Evolutionary conservation across 169 alveolate genomes (phyloP).

Genomic region (Babesia ovata): DNA sequence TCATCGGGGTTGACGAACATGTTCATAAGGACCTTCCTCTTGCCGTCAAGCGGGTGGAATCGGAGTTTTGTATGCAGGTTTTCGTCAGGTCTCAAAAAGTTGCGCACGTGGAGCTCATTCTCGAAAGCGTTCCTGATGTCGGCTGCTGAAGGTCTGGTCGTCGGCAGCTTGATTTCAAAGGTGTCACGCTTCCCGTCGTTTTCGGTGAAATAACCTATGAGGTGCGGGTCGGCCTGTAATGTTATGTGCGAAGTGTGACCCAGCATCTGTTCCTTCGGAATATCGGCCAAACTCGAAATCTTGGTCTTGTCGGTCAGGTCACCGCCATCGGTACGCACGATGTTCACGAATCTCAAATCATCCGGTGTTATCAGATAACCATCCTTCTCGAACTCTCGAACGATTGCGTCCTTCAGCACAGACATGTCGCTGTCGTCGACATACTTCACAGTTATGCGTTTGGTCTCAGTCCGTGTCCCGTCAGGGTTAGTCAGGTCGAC

Average conservation of each 20-base stretch:
- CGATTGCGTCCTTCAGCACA: slow-evolving; percentile 51
- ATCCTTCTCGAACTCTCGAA: slow-evolving; percentile 35
- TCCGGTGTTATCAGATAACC: slow-evolving; percentile 59
- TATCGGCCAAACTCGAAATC: slow-evolving; percentile 37
- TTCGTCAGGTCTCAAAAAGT: slow-evolving; percentile 48
- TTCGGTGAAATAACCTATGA: slow-evolving; percentile 50
- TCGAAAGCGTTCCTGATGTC: slow-evolving; percentile 59
- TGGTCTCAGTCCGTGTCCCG: slow-evolving; percentile 13
- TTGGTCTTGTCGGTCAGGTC: slow-evolving; percentile 30
- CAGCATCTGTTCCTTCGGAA: slow-evolving; percentile 58
- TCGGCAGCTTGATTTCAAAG: slow-evolving; percentile 33
- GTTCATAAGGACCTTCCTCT: slow-evolving; percentile 33
- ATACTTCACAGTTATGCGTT: slow-evolving; percentile 49
- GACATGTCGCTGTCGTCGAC: slow-evolving; percentile 34
- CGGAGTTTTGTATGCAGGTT: slow-evolving; percentile 28
- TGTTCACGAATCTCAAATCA: slow-evolving; percentile 50
- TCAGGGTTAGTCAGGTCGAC: slow-evolving; percentile 62
- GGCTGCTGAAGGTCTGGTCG: slow-evolving; percentile 53
- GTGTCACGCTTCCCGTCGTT: slow-evolving; percentile 44
- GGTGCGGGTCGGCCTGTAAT: slow-evolving; percentile 40
- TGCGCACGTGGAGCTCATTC: slow-evolving; percentile 46
- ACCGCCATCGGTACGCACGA: slow-evolving; percentile 29
- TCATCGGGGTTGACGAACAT: slow-evolving; percentile 47
- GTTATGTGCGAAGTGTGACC: slow-evolving; percentile 30
- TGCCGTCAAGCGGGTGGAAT: slow-evolving; percentile 53